These are phyloP conservation scores for Hyphopichia khmerensis DNA, from an alignment of 1,139 yeast species.

Conservation along the genomic window DNA sequence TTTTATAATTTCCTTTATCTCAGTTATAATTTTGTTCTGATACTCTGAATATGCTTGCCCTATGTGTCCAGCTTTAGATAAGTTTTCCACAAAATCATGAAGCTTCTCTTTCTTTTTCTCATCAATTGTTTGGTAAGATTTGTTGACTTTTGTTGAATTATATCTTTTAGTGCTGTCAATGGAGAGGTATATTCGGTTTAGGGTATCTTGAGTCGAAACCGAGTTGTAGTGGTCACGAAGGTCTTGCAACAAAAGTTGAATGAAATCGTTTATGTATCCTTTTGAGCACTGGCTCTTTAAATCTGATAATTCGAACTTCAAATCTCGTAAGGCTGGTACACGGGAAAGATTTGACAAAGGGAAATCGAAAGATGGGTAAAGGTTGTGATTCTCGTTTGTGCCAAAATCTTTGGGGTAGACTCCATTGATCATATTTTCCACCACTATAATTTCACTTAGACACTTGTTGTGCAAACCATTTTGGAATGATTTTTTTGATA, in stretches of 20 bases:
- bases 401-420: slow-evolving; percentile 23
- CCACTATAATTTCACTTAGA: slow-evolving; percentile 54
- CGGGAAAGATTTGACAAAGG: slow-evolving; percentile 51
- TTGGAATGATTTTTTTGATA: slow-evolving; percentile 50
- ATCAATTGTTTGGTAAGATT: slow-evolving; percentile 32
- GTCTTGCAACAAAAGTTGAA: slow-evolving; percentile 57
- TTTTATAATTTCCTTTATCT: slow-evolving; percentile 72
- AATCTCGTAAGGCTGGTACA: slow-evolving; percentile 57
- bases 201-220: slow-evolving; percentile 48
- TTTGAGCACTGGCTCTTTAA: slow-evolving; percentile 64
- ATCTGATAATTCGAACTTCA: slow-evolving; percentile 51
- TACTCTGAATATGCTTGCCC: slow-evolving; percentile 63
- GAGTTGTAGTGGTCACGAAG: slow-evolving; percentile 55
- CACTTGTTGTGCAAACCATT: slow-evolving; percentile 39
- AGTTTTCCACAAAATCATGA: slow-evolving; percentile 48
- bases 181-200: slow-evolving; percentile 46
- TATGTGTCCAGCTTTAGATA: slow-evolving; percentile 63
- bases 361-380: slow-evolving; percentile 48
- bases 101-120: slow-evolving; percentile 39
- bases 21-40: slow-evolving; percentile 65
- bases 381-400: slow-evolving; percentile 19
- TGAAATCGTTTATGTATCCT: slow-evolving; percentile 58
- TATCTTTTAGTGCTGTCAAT: slow-evolving; percentile 23
- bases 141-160: slow-evolving; percentile 16
- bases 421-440: slow-evolving; percentile 60